Evolutionary conservation across 2,329 filamentous ascomycete species (phyloP), one percentile per base, ranked within the genome.

Genomic region (Fonsecaea multimorphosa): DNA sequence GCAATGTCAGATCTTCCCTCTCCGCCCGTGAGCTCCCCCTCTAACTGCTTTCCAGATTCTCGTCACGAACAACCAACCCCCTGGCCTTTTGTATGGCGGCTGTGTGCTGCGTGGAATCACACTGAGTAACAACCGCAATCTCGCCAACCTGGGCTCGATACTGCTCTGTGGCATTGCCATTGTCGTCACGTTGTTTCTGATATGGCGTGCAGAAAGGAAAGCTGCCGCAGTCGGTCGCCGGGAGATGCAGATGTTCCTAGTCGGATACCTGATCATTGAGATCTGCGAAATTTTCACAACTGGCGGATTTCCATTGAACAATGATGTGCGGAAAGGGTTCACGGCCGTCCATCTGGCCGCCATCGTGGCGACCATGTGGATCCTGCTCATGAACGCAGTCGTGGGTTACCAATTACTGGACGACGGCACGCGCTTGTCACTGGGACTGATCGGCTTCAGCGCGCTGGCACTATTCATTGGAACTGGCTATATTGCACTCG

Each of bases 201-300:
- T 98, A 77, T 86, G 90, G 80, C 85, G 87, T 71, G 96, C 95
- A 22, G 91, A 98, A 74, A 87, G 86, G 76, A 98, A 99, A 81
- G 89, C 91, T 78, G 95, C 95, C 63, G 95, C 95, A 63, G 95
- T 99, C 55, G 95, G 95, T 66, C 85, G 95, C 82, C 91, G 95
- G 78, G 95, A 99, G 79, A 98, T 99, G 87, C 95, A 99, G 84
- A 74, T 97, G 36, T 98, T 99, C 80, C 86, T 99, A 58, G 68
- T 91, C 49, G 89, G 91, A 58, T 99, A 92, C 77, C 90, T 96
- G 64, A 79, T 98, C 65, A 88, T 98, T 67, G 88, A 91, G 73
- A 91, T 99, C 74, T 97, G 93, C 80, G 95, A 98, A 78, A 97
- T 99, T 74, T 97, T 99, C 80, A 93, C 93, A 0, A 88, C 98